Conservation (phyloP, 1,284 basidiomycete species). For the Afroboletus lepidellus region DNA sequence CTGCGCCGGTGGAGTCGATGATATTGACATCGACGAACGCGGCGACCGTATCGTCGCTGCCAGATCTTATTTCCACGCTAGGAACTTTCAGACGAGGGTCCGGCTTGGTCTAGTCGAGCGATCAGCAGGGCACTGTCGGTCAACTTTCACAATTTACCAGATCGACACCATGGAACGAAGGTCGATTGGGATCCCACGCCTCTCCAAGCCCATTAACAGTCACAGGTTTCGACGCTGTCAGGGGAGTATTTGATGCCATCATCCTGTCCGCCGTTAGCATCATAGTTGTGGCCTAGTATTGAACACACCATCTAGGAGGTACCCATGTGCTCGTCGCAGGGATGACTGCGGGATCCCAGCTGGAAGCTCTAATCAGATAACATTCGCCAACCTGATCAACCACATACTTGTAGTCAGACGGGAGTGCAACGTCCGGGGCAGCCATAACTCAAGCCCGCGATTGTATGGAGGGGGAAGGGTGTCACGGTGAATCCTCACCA, state of each 20-base stretch:
- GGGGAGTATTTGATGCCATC: conserved; percentile 10
- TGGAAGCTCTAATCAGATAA: conserved; percentile 8
- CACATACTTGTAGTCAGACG: conserved; percentile 19
- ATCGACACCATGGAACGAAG: conserved; percentile 25
- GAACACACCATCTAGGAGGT: conserved; percentile 24
- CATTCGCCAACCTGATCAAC: neutral
- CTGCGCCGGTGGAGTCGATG: conserved; percentile 34
- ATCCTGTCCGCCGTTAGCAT: conserved; percentile 16
- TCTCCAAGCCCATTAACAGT: conserved; percentile 28
- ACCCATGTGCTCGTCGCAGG: conserved; percentile 26
- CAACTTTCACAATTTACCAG: conserved; percentile 13
- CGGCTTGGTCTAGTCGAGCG: conserved; percentile 18
- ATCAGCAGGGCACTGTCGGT: neutral
- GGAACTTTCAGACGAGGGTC: conserved; percentile 26
- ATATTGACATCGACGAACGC: conserved; percentile 34
- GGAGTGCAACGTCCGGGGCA: conserved; percentile 18
- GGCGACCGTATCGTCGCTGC: conserved; percentile 20
- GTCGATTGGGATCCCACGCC: conserved; percentile 20
- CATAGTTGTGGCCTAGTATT: neutral
- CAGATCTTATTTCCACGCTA: conserved; percentile 26
- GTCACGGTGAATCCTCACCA: neutral
- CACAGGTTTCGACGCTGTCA: neutral
- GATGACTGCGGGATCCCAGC: conserved; percentile 27
- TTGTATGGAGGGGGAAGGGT: neutral
- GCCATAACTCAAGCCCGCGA: conserved; percentile 15